These are phyloP conservation scores for Canavalia gladiata DNA, from an alignment of 306 rosid genomes.

Conservation along the genomic window DNA sequence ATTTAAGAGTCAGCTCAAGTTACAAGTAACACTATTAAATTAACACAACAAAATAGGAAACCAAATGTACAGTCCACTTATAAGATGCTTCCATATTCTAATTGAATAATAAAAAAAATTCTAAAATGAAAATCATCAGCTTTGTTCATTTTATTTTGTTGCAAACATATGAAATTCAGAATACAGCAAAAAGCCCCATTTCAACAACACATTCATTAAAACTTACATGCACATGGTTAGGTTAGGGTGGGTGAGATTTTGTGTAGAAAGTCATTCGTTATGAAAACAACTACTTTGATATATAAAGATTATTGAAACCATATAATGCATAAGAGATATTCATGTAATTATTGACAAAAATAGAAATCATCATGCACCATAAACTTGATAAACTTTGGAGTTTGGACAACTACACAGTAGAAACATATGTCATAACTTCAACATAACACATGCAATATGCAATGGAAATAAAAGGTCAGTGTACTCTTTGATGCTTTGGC, in stretches of 20 bases:
- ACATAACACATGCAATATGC: neutral
- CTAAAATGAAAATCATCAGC: neutral
- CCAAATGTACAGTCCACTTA: neutral
- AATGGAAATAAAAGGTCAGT: neutral
- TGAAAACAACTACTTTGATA: neutral
- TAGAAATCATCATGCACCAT: neutral
- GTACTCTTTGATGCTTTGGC: neutral
- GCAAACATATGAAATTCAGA: neutral
- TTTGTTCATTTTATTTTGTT: neutral
- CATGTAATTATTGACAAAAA: neutral
- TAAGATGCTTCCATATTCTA: neutral
- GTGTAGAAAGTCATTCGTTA: neutral
- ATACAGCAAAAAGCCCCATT: neutral
- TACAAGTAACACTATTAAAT: neutral
- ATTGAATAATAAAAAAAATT: neutral
- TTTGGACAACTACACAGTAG: neutral
- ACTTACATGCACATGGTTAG: neutral
- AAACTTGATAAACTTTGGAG: neutral
- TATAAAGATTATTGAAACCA: neutral
- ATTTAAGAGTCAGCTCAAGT: neutral
- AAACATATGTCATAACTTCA: neutral
- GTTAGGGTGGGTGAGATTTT: neutral
- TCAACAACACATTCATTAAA: neutral
- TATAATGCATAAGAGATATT: neutral
- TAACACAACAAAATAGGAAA: conserved; percentile 5